Conservation (phyloP, 495 filamentous ascomycete species). For the Aspergillus saccharolyticus region DNA sequence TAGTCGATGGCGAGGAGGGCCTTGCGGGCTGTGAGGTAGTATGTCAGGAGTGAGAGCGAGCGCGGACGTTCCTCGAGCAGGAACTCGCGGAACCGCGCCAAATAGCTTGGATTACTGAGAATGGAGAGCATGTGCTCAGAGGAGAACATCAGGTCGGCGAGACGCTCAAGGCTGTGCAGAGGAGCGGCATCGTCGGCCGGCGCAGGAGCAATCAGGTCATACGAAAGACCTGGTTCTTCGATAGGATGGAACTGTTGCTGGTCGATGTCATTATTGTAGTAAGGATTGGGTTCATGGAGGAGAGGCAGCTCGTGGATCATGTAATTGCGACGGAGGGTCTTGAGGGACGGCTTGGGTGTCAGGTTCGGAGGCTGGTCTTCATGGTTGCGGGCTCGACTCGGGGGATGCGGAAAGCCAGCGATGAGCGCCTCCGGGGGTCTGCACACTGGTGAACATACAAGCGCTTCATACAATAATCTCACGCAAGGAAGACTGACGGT, state of each 20-base stretch:
- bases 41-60: conserved; percentile 59
- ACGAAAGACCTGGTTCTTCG: conserved; percentile 22
- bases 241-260: conserved; percentile 24
- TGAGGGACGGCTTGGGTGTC: conserved; percentile 19
- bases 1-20: conserved; percentile 67
- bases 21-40: conserved; percentile 62
- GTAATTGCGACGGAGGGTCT: conserved; percentile 23
- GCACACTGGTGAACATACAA: background rate
- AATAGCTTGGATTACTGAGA: conserved; percentile 60
- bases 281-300: conserved; percentile 28
- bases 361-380: conserved; percentile 4
- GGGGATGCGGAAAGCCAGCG: conserved; percentile 7
- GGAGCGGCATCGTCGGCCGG: conserved; percentile 24
- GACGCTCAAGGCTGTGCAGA: conserved; percentile 48
- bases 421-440: conserved; percentile 3
- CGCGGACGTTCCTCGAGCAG: conserved; percentile 67
- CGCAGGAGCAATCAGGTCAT: conserved; percentile 30
- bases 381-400: background rate
- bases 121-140: conserved; percentile 54
- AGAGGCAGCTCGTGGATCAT: conserved; percentile 27
- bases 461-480: too few species aligned
- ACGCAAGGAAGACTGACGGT: background rate
- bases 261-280: conserved; percentile 21
- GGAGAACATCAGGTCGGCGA: conserved; percentile 61
- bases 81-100: conserved; percentile 59